Evolutionary conservation across 2,329 filamentous ascomycete species (phyloP), one percentile per base, ranked within the genome.

Genomic region (Dactylellina parvicollis): DNA sequence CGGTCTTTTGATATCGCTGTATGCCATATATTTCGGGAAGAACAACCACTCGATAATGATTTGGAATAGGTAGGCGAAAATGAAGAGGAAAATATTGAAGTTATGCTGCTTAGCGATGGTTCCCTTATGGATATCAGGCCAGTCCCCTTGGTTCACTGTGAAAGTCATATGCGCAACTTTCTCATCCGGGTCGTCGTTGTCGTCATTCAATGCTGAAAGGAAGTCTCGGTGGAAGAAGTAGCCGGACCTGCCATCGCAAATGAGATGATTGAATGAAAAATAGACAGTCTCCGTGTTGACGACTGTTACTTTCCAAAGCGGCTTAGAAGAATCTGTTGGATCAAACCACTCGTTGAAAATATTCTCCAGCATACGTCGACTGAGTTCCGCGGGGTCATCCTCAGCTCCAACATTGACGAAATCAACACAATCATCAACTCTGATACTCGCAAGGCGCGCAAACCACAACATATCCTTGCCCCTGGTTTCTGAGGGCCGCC

Each of bases 391-490:
- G 2, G 54, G 54, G 14, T 46, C 40, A 10, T 20, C 22, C 26
- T 55, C n/a, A n/a, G n/a, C 49, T 12, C 46, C 26, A 5, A 46
- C 4, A 26, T 55, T 16, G 34, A 64, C 28, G 38, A 64, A 55
- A 1, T 50, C 28, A 10, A 64, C 16, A 20, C 36, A 64, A 7
- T 64, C 47, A 9, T 55, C n/a, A 9, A 55, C 36, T 12, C 34
- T 12, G 14, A 64, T 22, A 14, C 30, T 54, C 34, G 34, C 28
- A 14, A 46, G 38, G 5, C 60, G 32, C 14, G 47, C 60, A 20
- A 46, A 4, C 60, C 60, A 64, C 24, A 55, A n/a, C 2, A 52
- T 38, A 22, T 64, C 60, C 28, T 64, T 64, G 26, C 49, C 60
- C 26, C 16, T 22, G 4, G 24, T 30, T 38, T 54, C 26, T 10